Evolutionary conservation across 805 yeast species (phyloP), one percentile per base, ranked within the genome.

Genomic region (Metahyphopichia silvanorum): DNA sequence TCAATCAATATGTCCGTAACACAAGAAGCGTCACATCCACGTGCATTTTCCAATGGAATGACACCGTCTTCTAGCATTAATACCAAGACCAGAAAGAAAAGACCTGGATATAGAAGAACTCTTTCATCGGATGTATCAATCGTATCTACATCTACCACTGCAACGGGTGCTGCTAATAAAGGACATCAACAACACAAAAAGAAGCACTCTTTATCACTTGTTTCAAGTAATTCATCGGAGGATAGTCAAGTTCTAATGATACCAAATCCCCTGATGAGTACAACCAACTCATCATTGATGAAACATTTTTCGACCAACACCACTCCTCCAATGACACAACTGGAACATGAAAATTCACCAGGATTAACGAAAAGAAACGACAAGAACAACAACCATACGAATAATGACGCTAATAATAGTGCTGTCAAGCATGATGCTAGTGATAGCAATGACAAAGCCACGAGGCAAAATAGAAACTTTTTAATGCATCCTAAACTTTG

Each of bases 141-240:
- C 21, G 46, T 55, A 26, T 55, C 63, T 5, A 40, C 49, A 3
- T 55, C 66, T 3, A 49, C 55, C 2, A 39, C 60, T 5, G 46
- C 60, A 8, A 47, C 56, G 10, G 25, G 29, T 16, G 20, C 27
- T 8, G 20, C 27, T 8, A 31, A 39, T 15, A 13, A 27, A 13
- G 10, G 11, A 5, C 15, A 6, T 10, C 21, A 40, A 11, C 40
- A 40, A 16, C 52, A 49, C 13, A 41, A 42, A 8, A 57, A 55
- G 43, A 51, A 50, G 33, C 38, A 47, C 14, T 55, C 64, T 9
- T 44, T 63, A 4, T 45, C 61, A 6, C 65, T 55, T 31, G 51
- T 65, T 5, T 60, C 67, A 13, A 53, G 58, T 29, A 64, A 59
- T 33, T 63, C 68, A 2, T 60, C 68, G 1, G 68, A 60, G 21